These are phyloP conservation scores for Candida labiduridarum DNA, from an alignment of 1,139 yeast species.

Conservation along the genomic window DNA sequence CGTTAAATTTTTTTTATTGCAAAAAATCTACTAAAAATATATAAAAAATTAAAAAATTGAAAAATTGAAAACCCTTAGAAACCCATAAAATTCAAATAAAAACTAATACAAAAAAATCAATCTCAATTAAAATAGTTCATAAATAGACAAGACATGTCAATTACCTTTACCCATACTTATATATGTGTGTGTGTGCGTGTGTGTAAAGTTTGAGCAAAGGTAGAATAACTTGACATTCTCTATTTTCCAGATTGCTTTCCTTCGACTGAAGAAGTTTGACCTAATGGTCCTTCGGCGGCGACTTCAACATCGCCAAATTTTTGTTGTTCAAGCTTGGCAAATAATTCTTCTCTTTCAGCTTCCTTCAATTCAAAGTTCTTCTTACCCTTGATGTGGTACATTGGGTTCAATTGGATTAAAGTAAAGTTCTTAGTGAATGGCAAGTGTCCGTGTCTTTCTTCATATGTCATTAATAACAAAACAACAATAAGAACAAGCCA, in stretches of 20 bases:
- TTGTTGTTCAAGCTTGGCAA: slow-evolving; percentile 29
- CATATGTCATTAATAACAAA: slow-evolving; percentile 64
- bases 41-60: neutral
- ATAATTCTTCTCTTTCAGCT: slow-evolving; percentile 57
- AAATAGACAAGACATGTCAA: neutral
- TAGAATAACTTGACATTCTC: neutral
- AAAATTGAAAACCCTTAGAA: neutral
- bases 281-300: slow-evolving; percentile 7
- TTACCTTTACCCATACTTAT: neutral
- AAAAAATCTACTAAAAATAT: neutral
- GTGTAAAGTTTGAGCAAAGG: neutral
- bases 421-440: slow-evolving; percentile 50
- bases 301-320: slow-evolving; percentile 11
- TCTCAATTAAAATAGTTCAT: neutral
- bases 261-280: slow-evolving; percentile 5
- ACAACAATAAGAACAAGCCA: slow-evolving; percentile 67
- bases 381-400: slow-evolving; percentile 70
- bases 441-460: slow-evolving; percentile 58
- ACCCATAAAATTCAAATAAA: neutral
- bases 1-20: neutral
- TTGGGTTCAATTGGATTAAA: slow-evolving; percentile 64
- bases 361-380: slow-evolving; percentile 59
- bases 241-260: neutral
- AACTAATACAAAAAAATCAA: neutral
- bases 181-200: neutral